Evolutionary conservation across 1,284 basidiomycete genomes (phyloP).

Genomic region (Ceratobasidium sp.): DNA sequence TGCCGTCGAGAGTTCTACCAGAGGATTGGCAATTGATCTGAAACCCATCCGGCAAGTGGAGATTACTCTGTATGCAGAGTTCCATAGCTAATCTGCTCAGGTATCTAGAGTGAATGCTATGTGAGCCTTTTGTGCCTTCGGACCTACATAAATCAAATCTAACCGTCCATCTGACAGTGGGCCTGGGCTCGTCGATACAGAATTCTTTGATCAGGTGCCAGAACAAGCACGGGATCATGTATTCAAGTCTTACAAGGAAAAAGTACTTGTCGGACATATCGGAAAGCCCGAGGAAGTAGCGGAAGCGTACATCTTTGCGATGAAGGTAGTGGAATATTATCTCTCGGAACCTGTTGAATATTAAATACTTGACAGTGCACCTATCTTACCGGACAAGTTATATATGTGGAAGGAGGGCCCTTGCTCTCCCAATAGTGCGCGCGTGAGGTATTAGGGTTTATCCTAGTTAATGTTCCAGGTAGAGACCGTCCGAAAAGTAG

Average conservation of each 20-base stretch:
- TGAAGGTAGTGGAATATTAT: neutral
- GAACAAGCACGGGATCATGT: conserved; percentile 3
- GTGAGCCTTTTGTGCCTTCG: neutral
- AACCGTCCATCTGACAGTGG: neutral
- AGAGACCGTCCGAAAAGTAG: too few species aligned
- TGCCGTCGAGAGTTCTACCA: conserved; percentile 7
- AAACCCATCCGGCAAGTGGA: conserved; percentile 16
- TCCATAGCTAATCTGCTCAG: neutral
- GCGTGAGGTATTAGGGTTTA: too few species aligned
- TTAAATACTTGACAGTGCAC: neutral
- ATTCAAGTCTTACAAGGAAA: neutral
- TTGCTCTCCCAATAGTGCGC: too few species aligned
- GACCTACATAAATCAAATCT: neutral
- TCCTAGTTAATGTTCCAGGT: too few species aligned
- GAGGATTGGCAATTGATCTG: conserved; percentile 11
- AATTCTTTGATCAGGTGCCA: neutral
- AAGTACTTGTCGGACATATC: neutral
- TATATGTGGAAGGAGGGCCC: neutral
- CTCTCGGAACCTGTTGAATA: neutral
- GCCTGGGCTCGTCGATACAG: conserved; percentile 10
- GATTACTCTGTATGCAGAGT: neutral
- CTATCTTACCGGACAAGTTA: neutral
- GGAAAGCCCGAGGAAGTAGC: conserved; percentile 13
- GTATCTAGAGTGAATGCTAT: neutral
- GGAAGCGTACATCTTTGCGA: conserved; percentile 28